These are phyloP conservation scores for Copromyces sp. DNA, from an alignment of 495 filamentous ascomycete genomes.

Conservation along the genomic window DNA sequence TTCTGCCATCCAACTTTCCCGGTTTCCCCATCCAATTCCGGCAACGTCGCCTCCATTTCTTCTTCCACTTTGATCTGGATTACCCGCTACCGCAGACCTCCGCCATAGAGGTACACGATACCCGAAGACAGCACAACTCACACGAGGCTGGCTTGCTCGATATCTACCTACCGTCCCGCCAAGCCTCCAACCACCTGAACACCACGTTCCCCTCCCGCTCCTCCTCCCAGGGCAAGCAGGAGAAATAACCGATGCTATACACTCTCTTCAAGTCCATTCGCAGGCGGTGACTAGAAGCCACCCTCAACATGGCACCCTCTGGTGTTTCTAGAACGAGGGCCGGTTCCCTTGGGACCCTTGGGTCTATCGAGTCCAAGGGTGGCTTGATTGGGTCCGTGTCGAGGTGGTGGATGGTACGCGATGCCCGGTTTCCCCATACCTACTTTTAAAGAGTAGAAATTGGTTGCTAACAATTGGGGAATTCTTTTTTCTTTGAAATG, in stretches of 20 bases:
- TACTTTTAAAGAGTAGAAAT: too few relatives aligned
- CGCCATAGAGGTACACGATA: neutral
- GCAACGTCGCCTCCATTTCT: neutral
- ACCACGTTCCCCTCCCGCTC: neutral
- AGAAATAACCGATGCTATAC: constrained; percentile 12
- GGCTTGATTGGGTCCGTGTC: constrained; percentile 29
- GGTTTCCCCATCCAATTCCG: neutral
- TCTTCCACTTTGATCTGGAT: neutral
- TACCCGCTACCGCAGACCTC: neutral
- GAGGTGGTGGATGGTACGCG: constrained; percentile 40
- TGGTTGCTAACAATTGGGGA: neutral
- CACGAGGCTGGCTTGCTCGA: neutral
- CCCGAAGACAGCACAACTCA: neutral
- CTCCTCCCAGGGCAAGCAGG: neutral
- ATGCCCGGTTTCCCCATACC: too few relatives aligned
- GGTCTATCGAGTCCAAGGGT: constrained; percentile 3
- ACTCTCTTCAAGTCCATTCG: constrained; percentile 27
- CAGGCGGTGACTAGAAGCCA: constrained; percentile 30
- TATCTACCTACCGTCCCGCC: neutral
- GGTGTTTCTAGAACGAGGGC: constrained; percentile 7
- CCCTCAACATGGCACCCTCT: constrained; percentile 23
- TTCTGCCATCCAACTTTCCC: neutral
- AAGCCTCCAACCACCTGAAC: neutral
- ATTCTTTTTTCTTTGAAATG: too few relatives aligned
- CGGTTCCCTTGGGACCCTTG: neutral